A percentile compares a stretch with the other conserved stretches of the same genome.
phyloP scores from a whole-genome alignment of 768 basidiomycete species.

The Mycena olivaceomarginata region DNA sequence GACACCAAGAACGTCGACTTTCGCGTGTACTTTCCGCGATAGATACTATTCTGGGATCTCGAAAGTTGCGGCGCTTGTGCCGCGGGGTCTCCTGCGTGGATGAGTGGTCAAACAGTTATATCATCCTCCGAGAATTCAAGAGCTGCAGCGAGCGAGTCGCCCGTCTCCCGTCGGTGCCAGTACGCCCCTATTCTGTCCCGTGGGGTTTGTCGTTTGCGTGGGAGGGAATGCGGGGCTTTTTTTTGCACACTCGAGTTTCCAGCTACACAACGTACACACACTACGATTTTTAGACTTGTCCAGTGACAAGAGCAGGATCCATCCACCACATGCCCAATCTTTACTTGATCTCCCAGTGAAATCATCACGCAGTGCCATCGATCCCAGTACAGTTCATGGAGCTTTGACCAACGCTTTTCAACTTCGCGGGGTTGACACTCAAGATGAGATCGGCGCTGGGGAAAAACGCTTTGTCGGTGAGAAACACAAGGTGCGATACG shows the following conservation, averaged over 20 bases:
- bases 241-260: not conserved
- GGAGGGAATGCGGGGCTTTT: not conserved
- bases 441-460: slow-evolving; percentile 19
- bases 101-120: no score
- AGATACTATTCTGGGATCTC: no score
- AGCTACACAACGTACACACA: not conserved
- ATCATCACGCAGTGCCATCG: slow-evolving; percentile 12
- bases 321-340: not conserved
- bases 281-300: not conserved
- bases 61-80: no score
- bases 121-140: no score
- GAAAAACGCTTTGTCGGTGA: slow-evolving; percentile 12
- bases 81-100: no score
- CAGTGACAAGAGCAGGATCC: not conserved
- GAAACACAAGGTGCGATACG: slow-evolving; percentile 15
- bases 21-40: no score
- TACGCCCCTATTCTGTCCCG: no score
- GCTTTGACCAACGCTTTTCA: not conserved
- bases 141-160: no score
- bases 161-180: no score
- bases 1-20: no score
- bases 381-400: slow-evolving; percentile 19
- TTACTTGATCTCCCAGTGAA: not conserved
- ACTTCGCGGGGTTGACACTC: not conserved
- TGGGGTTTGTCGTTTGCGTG: no score